Base-by-base conservation (phyloP, 2,329 filamentous ascomycete genomes). In the Gaeumannomyces tritici region DNA sequence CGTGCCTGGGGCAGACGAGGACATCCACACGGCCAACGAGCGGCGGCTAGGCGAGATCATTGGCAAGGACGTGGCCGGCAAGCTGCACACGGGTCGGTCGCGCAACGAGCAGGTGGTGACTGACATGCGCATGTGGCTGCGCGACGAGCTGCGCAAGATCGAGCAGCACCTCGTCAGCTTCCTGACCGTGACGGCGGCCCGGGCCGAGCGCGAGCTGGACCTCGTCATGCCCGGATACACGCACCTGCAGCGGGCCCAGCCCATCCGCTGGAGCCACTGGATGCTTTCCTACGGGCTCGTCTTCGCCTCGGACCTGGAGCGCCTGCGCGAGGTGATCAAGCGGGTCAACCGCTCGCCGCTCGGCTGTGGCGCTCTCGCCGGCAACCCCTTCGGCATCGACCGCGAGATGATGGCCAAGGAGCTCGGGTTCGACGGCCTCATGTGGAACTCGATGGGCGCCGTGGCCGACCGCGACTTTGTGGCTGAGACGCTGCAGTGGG, bases 101-200 rank as follows among this genome's bases (percentile, higher is more conserved):
- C 84, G 92, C 68, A 96, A 96, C 71, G 92, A 97, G 76, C 92
- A 96, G 76, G 86, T 96, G 63, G 91, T 88, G 59, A 93, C 89
- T 27, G 91, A 96, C 70, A 93, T 96, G 89, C 87, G 91, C 65
- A 79, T 96, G 73, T 97, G 91, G 91, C 77, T 96, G 66, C 83
- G 91, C 56, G 87, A 93, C 66, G 83, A 89, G 76, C 78, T 96
- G 63, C 82, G 81, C 63, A 79, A 80, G 66, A 84, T 96, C 61
- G 90, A 96, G 68, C 73, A 69, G 47, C 85, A 87, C 68, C 80
- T 96, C 5, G 79, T 85, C 56, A 82, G 84, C 62, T 83, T 96
- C 67, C 78, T 96, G 55, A 79, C 84, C 69, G 88, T 92, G 59
- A 84, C 87, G 18, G 82, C 86, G 47, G 77, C 79, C 58, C 83